phyloP scores from a whole-genome alignment of 176 grass and related monocot species.

The Metroxylon sagu region DNA sequence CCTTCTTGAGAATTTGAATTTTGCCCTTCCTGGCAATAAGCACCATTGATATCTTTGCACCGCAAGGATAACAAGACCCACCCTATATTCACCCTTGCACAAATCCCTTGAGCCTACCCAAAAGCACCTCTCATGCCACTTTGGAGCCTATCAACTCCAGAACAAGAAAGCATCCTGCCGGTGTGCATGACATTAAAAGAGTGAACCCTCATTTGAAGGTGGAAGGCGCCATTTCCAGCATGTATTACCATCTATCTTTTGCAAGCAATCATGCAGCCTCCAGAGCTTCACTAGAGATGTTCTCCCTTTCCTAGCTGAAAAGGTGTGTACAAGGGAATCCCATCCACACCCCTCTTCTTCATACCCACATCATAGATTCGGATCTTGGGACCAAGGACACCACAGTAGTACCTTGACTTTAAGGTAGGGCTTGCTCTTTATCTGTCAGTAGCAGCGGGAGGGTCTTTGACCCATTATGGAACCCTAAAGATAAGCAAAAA shows the following conservation, averaged over 20 bases:
- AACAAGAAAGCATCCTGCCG: slow-evolving; percentile 81
- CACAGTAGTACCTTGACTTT: slow-evolving; percentile 76
- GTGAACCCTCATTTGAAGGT: slow-evolving; percentile 61
- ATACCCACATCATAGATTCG: slow-evolving; percentile 79
- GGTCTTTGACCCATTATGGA: slow-evolving; percentile 22
- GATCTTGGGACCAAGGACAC: slow-evolving; percentile 77
- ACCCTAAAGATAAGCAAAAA: too few relatives aligned
- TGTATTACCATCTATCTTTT: slow-evolving; percentile 84
- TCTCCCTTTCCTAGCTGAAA: slow-evolving; percentile 77
- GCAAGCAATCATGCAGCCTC: slow-evolving; percentile 78
- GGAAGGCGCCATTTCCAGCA: slow-evolving; percentile 75
- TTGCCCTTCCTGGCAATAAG: slow-evolving; percentile 48
- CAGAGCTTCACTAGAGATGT: slow-evolving; percentile 69
- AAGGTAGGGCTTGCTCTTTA: slow-evolving; percentile 77
- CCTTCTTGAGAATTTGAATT: slow-evolving; percentile 81
- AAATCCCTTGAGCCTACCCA: slow-evolving; percentile 60
- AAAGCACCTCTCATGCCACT: slow-evolving; percentile 89
- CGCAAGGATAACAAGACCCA: slow-evolving; percentile 62
- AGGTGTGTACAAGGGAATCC: slow-evolving; percentile 63
- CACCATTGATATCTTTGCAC: slow-evolving; percentile 51
- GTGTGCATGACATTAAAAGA: slow-evolving; percentile 63
- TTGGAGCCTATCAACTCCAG: slow-evolving; percentile 88
- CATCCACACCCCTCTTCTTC: slow-evolving; percentile 66
- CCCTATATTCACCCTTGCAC: slow-evolving; percentile 54
- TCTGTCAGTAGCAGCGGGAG: slow-evolving; percentile 68